A percentile compares a stretch with the other conserved stretches of the same genome.
phyloP scores from a whole-genome alignment of 768 basidiomycete species.

The Naganishia vaughanmartiniae region DNA sequence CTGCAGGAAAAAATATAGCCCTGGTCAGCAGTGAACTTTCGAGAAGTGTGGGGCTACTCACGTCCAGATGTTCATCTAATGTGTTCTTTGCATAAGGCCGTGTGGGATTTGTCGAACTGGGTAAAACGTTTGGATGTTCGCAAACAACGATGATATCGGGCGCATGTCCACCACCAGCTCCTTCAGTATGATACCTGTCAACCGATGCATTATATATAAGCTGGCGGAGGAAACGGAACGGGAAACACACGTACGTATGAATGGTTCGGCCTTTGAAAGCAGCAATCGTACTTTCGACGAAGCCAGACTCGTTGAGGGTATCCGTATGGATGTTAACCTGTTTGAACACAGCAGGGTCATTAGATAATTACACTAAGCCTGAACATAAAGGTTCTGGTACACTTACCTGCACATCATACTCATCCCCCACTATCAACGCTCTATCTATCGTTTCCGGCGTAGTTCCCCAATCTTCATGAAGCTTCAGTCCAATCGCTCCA shows the following conservation, averaged over 20 bases:
- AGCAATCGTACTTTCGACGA: constrained; percentile 88
- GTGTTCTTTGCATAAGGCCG: constrained; percentile 88
- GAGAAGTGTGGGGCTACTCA: constrained; percentile 53
- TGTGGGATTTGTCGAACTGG: constrained; percentile 95
- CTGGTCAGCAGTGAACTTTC: neutral
- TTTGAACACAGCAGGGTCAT: neutral
- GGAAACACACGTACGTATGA: constrained; percentile 60
- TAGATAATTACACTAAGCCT: neutral
- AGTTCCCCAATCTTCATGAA: constrained; percentile 97
- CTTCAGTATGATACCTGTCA: constrained; percentile 79
- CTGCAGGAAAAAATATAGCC: constrained; percentile 53
- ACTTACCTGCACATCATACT: constrained; percentile 86
- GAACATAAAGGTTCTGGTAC: neutral
- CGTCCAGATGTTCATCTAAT: constrained; percentile 93
- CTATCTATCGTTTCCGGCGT: constrained; percentile 78
- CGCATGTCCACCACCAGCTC: constrained; percentile 93
- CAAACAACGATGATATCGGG: constrained; percentile 99
- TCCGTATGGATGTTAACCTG: constrained; percentile 94
- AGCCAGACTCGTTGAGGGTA: constrained; percentile 94
- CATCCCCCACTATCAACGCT: constrained; percentile 75
- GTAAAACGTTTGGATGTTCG: constrained; percentile 80
- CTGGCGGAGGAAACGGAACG: neutral
- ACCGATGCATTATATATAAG: neutral
- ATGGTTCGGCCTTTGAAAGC: constrained; percentile 89
- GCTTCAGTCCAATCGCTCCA: constrained; percentile 83